Percentiles rank a stretch among this genome's conserved stretches.
phyloP scores from a whole-genome alignment of 495 filamentous ascomycete species.

The Aspergillus sparsus region DNA sequence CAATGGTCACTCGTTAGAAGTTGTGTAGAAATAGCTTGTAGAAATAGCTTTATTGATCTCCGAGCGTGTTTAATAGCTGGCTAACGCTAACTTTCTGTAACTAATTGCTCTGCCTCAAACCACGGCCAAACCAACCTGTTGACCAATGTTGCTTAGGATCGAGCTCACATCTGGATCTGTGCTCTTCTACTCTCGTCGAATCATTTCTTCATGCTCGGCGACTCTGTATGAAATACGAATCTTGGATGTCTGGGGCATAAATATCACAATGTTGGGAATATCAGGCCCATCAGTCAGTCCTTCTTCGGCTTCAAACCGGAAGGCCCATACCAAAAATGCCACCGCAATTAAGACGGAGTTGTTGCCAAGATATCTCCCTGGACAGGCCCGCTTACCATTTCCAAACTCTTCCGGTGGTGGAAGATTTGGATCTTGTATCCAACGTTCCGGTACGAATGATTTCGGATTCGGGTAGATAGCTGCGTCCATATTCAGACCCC shows the following conservation, averaged over 20 bases:
- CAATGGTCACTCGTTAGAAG: not conserved
- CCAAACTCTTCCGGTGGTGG: not conserved
- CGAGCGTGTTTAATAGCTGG: not conserved
- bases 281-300: not conserved
- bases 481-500: not conserved
- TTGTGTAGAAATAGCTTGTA: not conserved
- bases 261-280: not conserved
- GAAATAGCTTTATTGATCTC: not conserved
- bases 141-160: not conserved
- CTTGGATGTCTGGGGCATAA: not conserved
- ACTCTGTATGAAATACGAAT: not conserved
- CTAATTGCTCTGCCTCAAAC: not conserved
- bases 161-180: not conserved
- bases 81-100: not conserved
- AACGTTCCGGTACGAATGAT: not conserved
- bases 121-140: not conserved
- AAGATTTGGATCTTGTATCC: not conserved
- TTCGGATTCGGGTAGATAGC: not conserved
- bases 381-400: not conserved
- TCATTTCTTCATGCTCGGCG: not conserved
- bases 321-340: not conserved
- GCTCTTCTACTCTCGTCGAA: not conserved
- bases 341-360: not conserved
- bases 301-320: not conserved
- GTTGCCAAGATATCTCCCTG: not conserved